Base-by-base conservation (phyloP, 257 asterid species). In the Primulina tabacum region DNA sequence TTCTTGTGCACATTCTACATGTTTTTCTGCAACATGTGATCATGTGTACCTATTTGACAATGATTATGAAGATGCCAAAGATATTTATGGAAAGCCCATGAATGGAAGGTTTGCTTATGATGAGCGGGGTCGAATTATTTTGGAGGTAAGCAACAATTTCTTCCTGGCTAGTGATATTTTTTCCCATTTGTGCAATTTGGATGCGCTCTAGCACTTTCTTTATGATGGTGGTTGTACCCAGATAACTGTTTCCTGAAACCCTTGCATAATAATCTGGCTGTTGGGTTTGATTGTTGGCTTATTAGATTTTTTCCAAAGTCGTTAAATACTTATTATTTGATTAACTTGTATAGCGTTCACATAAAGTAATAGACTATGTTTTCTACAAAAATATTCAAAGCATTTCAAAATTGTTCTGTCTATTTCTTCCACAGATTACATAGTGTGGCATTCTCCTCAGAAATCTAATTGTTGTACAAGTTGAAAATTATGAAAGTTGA, bases 11-110 rank as follows among this genome's bases (percentile, higher is more conserved):
- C 78, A 67, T 76, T 86, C 88, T 60, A 73, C 76, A 40, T 94
- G 99, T 81, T 83, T 87, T 59, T 78, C 97, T 40, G 87, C 79
- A 75, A 75, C 77, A 64, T 94, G 99, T 47, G 95, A 91, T 76
- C 99, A 94, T 73, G 90, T 88, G 65, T 94, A 94, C 81, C 95
- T 94, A 73, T 89, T 94, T 61, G 86, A 86, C 86, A 89, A 87
- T 78, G 99, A 94, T 79, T 88, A 89, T 71, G 97, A 88, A 73
- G 97, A 89, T 71, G 98, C 98, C 56, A 94, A 85, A 78, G 99
- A 94, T 78, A 83, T 94, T 63, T 81, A 84, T 58, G 98, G 99
- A 68, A 87, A 81, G 72, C 78, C 99, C 75, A 89, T 94, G 95
- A 86, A 64, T 55, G 96, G 97, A 35, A 88, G 98, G 88, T 94